A percentile compares a stretch with the other conserved stretches of the same genome.
phyloP scores from a whole-genome alignment of 345 rosid species.

The Citrus mangshanensis region DNA sequence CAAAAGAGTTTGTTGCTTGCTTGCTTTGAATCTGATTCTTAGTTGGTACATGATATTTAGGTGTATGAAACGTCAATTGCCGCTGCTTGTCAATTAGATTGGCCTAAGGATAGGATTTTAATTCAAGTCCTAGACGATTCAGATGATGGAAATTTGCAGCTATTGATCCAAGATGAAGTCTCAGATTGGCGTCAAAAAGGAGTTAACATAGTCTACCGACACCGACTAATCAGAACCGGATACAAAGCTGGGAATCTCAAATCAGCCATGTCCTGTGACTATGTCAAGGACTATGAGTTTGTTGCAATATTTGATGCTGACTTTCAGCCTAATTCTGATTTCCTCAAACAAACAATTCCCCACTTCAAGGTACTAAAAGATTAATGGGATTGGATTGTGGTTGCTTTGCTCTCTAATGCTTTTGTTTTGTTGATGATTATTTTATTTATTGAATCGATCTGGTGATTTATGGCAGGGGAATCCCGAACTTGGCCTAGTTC shows the following conservation, averaged over 20 bases:
- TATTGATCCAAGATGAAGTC: conserved; percentile 75
- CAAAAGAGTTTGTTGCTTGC: neutral
- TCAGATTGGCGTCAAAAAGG: conserved; percentile 69
- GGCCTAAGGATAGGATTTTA: conserved; percentile 78
- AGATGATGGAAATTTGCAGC: conserved; percentile 57
- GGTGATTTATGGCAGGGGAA: conserved; percentile 53
- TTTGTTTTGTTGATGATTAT: neutral
- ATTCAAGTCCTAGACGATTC: conserved; percentile 94
- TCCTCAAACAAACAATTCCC: conserved; percentile 71
- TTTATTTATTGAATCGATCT: neutral
- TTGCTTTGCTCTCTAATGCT: neutral
- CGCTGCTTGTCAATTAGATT: conserved; percentile 80
- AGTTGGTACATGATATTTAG: conserved; percentile 25
- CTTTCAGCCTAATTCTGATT: conserved; percentile 80
- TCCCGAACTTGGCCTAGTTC: conserved; percentile 77
- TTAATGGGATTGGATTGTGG: neutral
- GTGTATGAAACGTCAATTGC: conserved; percentile 78
- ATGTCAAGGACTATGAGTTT: conserved; percentile 74
- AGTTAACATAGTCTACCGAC: conserved; percentile 74
- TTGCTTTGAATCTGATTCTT: conserved; percentile 1
- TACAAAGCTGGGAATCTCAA: conserved; percentile 93
- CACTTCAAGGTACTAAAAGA: conserved; percentile 64
- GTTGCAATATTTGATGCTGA: conserved; percentile 85
- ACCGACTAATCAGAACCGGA: conserved; percentile 79
- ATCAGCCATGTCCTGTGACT: conserved; percentile 86